Percentiles rank a stretch among this genome's conserved stretches.
These are phyloP conservation scores for Hawksworthiomyces lignivorus DNA, from an alignment of 2,329 filamentous ascomycete species.

Conservation along the genomic window DNA sequence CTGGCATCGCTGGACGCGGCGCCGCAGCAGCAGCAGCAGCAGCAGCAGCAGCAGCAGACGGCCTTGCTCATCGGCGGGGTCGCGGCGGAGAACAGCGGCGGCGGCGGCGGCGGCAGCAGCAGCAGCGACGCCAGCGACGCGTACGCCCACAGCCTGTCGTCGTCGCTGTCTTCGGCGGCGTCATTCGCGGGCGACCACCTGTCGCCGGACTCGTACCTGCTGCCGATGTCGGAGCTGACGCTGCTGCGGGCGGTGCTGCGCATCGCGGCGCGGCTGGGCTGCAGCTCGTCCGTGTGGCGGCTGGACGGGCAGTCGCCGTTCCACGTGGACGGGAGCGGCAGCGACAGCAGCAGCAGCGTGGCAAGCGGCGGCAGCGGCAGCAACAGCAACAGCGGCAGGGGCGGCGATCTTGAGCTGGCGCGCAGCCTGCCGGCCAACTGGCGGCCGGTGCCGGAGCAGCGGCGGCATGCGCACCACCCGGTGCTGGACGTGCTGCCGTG, in stretches of 20 bases:
- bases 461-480: conserved; percentile 46
- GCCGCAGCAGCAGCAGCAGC: no score
- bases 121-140: neutral
- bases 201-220: conserved; percentile 37
- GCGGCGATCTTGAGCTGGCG: no score
- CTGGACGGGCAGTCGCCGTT: conserved; percentile 41
- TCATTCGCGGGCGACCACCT: conserved; percentile 3
- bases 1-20: no score
- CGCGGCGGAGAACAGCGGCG: no score
- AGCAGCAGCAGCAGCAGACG: no score
- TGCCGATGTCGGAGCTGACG: conserved; percentile 41
- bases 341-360: conserved; percentile 14
- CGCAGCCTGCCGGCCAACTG: conserved; percentile 35
- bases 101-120: neutral
- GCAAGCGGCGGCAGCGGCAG: no score
- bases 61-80: no score
- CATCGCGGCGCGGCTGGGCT: conserved; percentile 39
- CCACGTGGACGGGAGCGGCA: conserved; percentile 16
- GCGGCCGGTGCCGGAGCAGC: conserved; percentile 43
- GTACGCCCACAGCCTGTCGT: no score
- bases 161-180: neutral
- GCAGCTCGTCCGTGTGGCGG: conserved; percentile 35
- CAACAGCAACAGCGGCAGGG: no score
- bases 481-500: conserved; percentile 51
- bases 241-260: conserved; percentile 39